Conservation (phyloP, 1,284 basidiomycete genomes). For the Leccinum subspadiceum region DNA sequence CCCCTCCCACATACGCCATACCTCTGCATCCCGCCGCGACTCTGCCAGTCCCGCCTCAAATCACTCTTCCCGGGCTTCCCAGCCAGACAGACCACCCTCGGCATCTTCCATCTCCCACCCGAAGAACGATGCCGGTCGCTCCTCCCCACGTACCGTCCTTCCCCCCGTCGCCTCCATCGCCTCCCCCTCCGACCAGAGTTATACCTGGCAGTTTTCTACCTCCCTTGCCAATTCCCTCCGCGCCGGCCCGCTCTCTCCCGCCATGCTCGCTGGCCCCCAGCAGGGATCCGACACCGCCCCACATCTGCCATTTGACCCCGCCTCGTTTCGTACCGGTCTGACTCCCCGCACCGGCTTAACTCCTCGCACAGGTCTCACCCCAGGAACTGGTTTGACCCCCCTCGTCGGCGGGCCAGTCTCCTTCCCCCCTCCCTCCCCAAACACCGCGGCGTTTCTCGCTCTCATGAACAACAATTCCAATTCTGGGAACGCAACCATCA, state of each 20-base stretch:
- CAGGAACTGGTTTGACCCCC: slow-evolving; percentile 80
- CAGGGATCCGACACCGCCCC: slow-evolving; percentile 32
- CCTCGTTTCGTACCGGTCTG: slow-evolving; percentile 80
- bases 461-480: slow-evolving; percentile 76
- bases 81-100: slow-evolving; percentile 40
- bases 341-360: slow-evolving; percentile 75
- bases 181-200: slow-evolving; percentile 76
- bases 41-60: slow-evolving; percentile 41
- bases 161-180: slow-evolving; percentile 86
- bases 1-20: slow-evolving; percentile 51
- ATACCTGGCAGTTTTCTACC: slow-evolving; percentile 69
- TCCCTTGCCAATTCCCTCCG: slow-evolving; percentile 76
- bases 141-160: slow-evolving; percentile 61
- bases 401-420: slow-evolving; percentile 72
- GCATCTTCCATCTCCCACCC: slow-evolving; percentile 32
- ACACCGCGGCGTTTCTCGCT: slow-evolving; percentile 89
- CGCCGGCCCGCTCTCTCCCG: slow-evolving; percentile 89
- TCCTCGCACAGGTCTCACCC: slow-evolving; percentile 81
- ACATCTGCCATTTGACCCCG: slow-evolving; percentile 67
- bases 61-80: slow-evolving; percentile 37
- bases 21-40: slow-evolving; percentile 38
- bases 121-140: slow-evolving; percentile 34
- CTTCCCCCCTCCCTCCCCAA: slow-evolving; percentile 86
- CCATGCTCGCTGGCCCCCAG: slow-evolving; percentile 91
- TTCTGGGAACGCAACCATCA: slow-evolving; percentile 74